Evolutionary conservation across 2,329 filamentous ascomycete species (phyloP).

Genomic region (Rugonectria rugulosa): DNA sequence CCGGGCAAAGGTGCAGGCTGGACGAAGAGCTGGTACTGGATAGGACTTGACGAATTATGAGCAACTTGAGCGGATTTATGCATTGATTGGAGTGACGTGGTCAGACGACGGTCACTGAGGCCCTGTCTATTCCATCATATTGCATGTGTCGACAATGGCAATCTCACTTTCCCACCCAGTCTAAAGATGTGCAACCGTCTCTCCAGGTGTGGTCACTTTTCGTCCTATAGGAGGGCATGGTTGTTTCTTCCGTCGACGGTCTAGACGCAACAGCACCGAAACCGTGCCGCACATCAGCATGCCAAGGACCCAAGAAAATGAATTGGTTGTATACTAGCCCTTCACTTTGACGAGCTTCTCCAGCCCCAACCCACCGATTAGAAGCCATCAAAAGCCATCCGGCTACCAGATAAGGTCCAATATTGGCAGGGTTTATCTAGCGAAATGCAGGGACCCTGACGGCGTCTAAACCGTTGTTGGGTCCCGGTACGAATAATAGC

Average conservation of each 20-base stretch:
- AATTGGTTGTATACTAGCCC: not conserved
- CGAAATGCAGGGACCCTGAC: slow-evolving; percentile 1
- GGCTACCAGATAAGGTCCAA: slow-evolving; percentile 7
- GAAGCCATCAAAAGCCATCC: not conserved
- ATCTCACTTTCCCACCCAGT: not conserved
- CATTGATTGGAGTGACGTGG: slow-evolving; percentile 18
- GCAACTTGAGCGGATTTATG: not conserved
- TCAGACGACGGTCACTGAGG: not conserved
- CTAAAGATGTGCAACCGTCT: slow-evolving; percentile 3
- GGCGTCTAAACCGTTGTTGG: slow-evolving; percentile 4
- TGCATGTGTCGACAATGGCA: slow-evolving; percentile 15
- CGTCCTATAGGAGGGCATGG: too few relatives aligned
- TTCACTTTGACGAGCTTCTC: not conserved
- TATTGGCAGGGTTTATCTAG: not conserved
- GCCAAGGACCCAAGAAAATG: not conserved
- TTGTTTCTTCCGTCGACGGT: too few relatives aligned
- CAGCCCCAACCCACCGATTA: not conserved
- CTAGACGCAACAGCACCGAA: slow-evolving; percentile 2
- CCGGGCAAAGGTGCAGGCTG: slow-evolving; percentile 34
- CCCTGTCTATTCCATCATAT: slow-evolving; percentile 13
- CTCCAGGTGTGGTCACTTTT: too few relatives aligned
- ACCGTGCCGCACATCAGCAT: not conserved
- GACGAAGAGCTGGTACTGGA: slow-evolving; percentile 18
- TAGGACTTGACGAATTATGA: slow-evolving; percentile 32
- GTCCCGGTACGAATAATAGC: too few relatives aligned